Evolutionary conservation across 352 stramenopile genomes (phyloP), one percentile per base, ranked within the genome.

Genomic region (Paralagenidium karlingii): DNA sequence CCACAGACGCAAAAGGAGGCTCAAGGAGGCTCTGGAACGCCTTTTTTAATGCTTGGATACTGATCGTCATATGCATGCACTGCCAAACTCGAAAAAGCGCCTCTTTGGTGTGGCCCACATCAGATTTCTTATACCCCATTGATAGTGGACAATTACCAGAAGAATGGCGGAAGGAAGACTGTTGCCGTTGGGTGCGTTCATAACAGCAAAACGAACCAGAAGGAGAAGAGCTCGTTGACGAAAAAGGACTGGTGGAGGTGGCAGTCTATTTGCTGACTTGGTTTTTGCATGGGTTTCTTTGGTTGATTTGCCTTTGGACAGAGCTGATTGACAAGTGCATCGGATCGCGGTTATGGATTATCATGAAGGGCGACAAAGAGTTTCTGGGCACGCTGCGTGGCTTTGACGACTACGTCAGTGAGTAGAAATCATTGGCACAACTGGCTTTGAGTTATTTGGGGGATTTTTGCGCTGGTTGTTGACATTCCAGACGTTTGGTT

Each of bases 291-390:
- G 1, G 7, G 22, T 16, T 20, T 7, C 30, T 36, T 36, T 8
- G 7, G 30, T 8, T 16, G 22, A 16, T 3, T 3, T 22, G 7
- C 22, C 30, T 22, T 36, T 40, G 8, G 13, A 24, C 42, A 93
- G 96, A 99, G 71, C 68, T 99, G 22, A 98, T 99, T 47, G 96
- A 99, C 71, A 98, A 99, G 60, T 98, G 95, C 60, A 98, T 99
- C 49, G 96, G 95, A 36, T 97, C 89, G 12, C 80, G 87, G 42
- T 86, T 99, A 36, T 99, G 95, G 95, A 97, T 99, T 53, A 91
- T 99, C 54, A 98, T 99, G 94, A 97, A 98, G 60, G 94, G 94
- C 30, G 82, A 96, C 59, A 96, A 97, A 58, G 92, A 98, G 57
- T 85, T 98, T 48, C 53, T 96, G 19, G 92, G 92, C 25, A 98